Conservation (phyloP, 2,329 filamentous ascomycete species). For the Trichoderma brevicompactum region DNA sequence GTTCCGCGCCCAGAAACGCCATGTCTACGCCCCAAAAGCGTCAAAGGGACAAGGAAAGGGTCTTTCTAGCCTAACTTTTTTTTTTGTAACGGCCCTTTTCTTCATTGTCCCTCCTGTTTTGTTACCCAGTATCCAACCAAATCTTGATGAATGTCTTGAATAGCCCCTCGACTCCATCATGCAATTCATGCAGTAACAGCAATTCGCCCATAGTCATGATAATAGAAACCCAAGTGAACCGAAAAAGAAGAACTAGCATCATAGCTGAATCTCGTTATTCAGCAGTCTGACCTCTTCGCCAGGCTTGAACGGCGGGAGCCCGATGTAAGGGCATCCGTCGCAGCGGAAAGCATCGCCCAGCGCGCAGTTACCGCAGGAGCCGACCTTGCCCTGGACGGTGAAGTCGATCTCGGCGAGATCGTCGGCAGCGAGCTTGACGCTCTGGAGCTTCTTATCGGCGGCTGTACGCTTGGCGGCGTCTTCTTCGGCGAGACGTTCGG, state of each 20-base stretch:
- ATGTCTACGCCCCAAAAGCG: constrained; percentile 8
- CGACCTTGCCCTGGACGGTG: constrained; percentile 95
- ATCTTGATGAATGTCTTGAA: constrained; percentile 16
- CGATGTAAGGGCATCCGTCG: constrained; percentile 78
- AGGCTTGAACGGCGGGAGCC: constrained; percentile 93
- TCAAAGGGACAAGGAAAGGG: background rate
- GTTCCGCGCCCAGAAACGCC: constrained; percentile 21
- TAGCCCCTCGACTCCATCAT: constrained; percentile 13
- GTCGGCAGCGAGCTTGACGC: constrained; percentile 72
- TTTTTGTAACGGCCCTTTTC: background rate
- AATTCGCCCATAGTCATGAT: constrained; percentile 22
- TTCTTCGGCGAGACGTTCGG: constrained; percentile 83
- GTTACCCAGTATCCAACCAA: constrained; percentile 28
- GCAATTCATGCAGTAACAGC: background rate
- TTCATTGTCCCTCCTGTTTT: constrained; percentile 6
- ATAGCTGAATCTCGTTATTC: constrained; percentile 86
- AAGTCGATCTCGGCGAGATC: constrained; percentile 91
- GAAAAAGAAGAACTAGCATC: constrained; percentile 21
- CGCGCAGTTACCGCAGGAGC: constrained; percentile 91
- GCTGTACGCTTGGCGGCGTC: constrained; percentile 73
- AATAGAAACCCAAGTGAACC: constrained; percentile 3
- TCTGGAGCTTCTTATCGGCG: constrained; percentile 67
- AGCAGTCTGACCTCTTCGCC: constrained; percentile 90
- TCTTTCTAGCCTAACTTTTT: constrained; percentile 8
- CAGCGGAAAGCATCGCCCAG: constrained; percentile 88